Evolutionary conservation across 768 basidiomycete species (phyloP).

Genomic region (Tylopilus intermedius): DNA sequence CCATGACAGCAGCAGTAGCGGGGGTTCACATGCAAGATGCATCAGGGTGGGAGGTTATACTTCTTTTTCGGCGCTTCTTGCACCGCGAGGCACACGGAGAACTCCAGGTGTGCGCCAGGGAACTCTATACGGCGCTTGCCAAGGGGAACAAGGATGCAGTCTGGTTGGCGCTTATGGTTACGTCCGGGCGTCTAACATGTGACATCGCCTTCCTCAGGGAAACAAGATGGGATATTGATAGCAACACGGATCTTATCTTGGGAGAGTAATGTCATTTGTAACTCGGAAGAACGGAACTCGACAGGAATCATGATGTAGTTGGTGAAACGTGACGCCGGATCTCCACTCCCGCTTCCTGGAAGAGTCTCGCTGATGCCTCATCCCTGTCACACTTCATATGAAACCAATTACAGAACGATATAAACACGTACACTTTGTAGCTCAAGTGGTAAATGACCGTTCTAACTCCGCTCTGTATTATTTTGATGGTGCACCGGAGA

Average conservation of each 20-base stretch:
- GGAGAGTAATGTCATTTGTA: constrained; percentile 21
- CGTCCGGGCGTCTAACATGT: constrained; percentile 39
- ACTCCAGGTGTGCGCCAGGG: constrained; percentile 60
- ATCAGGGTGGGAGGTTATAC: constrained; percentile 75
- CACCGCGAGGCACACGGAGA: constrained; percentile 63
- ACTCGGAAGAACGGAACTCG: background rate
- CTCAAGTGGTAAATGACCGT: constrained; percentile 92
- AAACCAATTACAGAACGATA: background rate
- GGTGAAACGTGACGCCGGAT: constrained; percentile 66
- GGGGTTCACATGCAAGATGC: constrained; percentile 67
- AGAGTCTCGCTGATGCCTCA: constrained; percentile 71
- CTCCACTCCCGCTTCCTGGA: constrained; percentile 78
- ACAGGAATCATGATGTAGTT: constrained; percentile 11
- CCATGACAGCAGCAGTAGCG: constrained; percentile 62
- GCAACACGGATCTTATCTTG: constrained; percentile 33
- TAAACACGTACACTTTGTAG: constrained; percentile 80
- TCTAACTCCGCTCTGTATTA: constrained; percentile 89
- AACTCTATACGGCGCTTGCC: constrained; percentile 58
- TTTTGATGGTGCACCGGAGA: constrained; percentile 93
- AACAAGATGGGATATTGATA: constrained; percentile 58
- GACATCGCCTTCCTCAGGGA: constrained; percentile 49
- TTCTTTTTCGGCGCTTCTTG: constrained; percentile 76
- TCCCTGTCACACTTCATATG: constrained; percentile 46
- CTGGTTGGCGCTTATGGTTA: constrained; percentile 70
- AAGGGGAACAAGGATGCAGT: constrained; percentile 72